These are phyloP conservation scores for Glutinoglossum americanum DNA, from an alignment of 495 filamentous ascomycete species.

Conservation along the genomic window DNA sequence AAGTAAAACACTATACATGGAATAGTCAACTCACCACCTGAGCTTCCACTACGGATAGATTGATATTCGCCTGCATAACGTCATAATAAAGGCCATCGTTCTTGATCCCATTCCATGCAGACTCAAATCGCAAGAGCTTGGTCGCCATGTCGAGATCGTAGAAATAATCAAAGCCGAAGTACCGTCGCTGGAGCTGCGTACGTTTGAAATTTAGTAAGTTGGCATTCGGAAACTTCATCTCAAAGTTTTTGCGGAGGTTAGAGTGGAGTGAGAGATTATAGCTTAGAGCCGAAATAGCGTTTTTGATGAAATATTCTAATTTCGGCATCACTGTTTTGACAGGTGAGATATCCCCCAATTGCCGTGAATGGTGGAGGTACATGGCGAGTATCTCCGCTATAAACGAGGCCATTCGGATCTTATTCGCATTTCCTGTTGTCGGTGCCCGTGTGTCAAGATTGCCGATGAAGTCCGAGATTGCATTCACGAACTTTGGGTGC, in stretches of 20 bases:
- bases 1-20: neutral
- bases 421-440: constrained; percentile 24
- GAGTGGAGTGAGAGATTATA: constrained; percentile 76
- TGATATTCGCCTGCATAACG: constrained; percentile 67
- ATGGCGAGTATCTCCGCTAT: constrained; percentile 80
- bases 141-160: constrained; percentile 58
- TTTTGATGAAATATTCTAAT: constrained; percentile 51
- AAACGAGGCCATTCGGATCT: constrained; percentile 55
- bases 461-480: constrained; percentile 46
- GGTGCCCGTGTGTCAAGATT: constrained; percentile 24
- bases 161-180: constrained; percentile 53
- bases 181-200: constrained; percentile 35
- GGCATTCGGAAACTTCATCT: constrained; percentile 47
- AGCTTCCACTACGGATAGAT: constrained; percentile 75
- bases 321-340: constrained; percentile 46
- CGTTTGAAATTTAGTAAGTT: constrained; percentile 54
- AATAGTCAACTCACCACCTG: constrained; percentile 45
- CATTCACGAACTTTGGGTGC: constrained; percentile 46
- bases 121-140: constrained; percentile 51
- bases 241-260: constrained; percentile 70
- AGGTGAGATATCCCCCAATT: constrained; percentile 42
- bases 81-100: constrained; percentile 56
- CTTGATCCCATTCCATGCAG: constrained; percentile 47
- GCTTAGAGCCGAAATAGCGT: constrained; percentile 46
- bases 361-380: constrained; percentile 61